phyloP scores from a whole-genome alignment of 2,329 filamentous ascomycete genomes.

The Sclerotinia subarctica region DNA sequence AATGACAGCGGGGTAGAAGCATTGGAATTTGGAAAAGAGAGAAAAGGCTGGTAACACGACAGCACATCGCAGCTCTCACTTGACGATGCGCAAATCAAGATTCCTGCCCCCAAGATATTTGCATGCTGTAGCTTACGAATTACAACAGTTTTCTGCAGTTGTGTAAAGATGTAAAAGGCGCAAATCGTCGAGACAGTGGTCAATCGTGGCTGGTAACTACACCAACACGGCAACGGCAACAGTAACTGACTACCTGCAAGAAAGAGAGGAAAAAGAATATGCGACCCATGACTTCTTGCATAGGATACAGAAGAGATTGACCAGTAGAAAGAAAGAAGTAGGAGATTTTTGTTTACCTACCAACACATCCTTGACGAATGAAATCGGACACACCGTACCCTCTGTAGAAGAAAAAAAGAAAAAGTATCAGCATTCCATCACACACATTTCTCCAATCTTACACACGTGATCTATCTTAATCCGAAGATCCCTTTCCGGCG shows the following conservation, averaged over 20 bases:
- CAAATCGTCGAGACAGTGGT: neutral
- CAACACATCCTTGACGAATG: conserved; percentile 78
- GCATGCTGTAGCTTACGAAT: neutral
- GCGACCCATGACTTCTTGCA: conserved; percentile 18
- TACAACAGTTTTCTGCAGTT: neutral
- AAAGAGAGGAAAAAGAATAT: neutral
- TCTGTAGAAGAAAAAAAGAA: conserved; percentile 48
- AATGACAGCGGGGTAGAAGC: conserved; percentile 12
- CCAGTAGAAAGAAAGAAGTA: neutral
- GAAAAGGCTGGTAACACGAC: conserved; percentile 17
- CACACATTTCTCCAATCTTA: neutral
- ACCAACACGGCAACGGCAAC: neutral
- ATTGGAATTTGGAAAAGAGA: conserved; percentile 1
- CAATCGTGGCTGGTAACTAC: conserved; percentile 18
- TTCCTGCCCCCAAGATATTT: conserved; percentile 14
- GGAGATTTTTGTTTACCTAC: conserved; percentile 45
- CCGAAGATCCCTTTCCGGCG: neutral
- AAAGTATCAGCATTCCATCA: conserved; percentile 13
- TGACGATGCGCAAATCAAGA: conserved; percentile 16
- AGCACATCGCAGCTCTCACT: conserved; percentile 14
- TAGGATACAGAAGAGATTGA: conserved; percentile 6
- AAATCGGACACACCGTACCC: conserved; percentile 79
- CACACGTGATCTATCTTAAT: neutral
- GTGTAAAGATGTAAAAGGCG: conserved; percentile 7
- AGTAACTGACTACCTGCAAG: neutral